Evolutionary conservation across 306 rosid species (phyloP).

Genomic region (Vicia faba): DNA sequence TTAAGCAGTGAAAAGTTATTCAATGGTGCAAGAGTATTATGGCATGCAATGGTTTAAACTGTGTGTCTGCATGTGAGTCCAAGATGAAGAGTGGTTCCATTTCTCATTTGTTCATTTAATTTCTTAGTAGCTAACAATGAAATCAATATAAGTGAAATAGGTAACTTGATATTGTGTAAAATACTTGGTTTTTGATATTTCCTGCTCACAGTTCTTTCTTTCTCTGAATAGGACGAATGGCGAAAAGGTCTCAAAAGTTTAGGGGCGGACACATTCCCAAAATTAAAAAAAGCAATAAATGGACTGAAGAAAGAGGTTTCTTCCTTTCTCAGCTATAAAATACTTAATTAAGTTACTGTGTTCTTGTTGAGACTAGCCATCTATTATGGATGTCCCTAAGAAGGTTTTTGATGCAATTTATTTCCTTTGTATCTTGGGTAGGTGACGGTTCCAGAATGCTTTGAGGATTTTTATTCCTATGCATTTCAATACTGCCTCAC

Average conservation of each 20-base stretch:
- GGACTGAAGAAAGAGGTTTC: constrained; percentile 64
- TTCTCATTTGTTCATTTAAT: constrained; percentile 19
- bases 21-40: background rate
- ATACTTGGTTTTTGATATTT: constrained; percentile 19
- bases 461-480: constrained; percentile 62
- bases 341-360: constrained; percentile 17
- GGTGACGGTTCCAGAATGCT: constrained; percentile 48
- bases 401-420: constrained; percentile 27
- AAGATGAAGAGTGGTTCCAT: constrained; percentile 9
- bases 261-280: constrained; percentile 48
- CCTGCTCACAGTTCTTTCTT: constrained; percentile 17
- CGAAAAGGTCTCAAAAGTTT: constrained; percentile 59
- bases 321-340: background rate
- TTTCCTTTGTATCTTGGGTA: constrained; percentile 40
- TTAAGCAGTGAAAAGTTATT: background rate
- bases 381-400: constrained; percentile 15
- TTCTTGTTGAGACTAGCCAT: constrained; percentile 31
- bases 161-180: background rate
- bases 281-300: constrained; percentile 53
- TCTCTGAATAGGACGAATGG: constrained; percentile 67
- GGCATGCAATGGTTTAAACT: background rate
- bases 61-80: background rate
- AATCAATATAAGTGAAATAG: constrained; percentile 2
- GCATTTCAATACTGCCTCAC: constrained; percentile 64
- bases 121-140: constrained; percentile 5